These are phyloP conservation scores for Daldinia sp. DNA, from an alignment of 2,329 filamentous ascomycete genomes.

Conservation along the genomic window DNA sequence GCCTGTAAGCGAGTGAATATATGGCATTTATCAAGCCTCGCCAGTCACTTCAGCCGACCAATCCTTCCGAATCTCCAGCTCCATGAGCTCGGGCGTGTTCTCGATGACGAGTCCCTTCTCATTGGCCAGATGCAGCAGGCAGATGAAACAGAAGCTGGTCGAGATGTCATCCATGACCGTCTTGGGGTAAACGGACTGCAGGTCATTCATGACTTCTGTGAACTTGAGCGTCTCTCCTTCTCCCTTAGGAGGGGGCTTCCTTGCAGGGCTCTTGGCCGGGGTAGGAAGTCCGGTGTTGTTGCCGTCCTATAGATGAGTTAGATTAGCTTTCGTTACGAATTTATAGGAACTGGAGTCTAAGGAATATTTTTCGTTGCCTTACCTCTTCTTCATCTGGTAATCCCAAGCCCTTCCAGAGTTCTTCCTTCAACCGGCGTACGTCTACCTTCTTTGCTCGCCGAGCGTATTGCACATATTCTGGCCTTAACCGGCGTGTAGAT, in stretches of 20 bases:
- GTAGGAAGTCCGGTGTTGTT: constrained; percentile 50
- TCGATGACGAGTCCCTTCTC: constrained; percentile 88
- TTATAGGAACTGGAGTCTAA: background rate
- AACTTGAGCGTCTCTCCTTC: constrained; percentile 78
- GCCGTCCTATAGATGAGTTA: constrained; percentile 43
- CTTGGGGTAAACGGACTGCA: constrained; percentile 88
- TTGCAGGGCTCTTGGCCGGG: constrained; percentile 47
- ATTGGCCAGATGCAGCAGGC: constrained; percentile 88
- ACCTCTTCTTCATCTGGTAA: constrained; percentile 64
- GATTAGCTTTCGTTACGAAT: constrained; percentile 9
- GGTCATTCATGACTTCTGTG: constrained; percentile 88
- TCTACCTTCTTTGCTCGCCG: constrained; percentile 79
- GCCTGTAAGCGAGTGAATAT: no score
- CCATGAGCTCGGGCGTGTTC: constrained; percentile 68
- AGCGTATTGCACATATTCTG: constrained; percentile 78
- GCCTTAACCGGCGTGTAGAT: constrained; percentile 70
- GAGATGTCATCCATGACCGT: constrained; percentile 93
- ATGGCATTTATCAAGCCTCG: constrained; percentile 26
- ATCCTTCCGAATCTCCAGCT: constrained; percentile 72
- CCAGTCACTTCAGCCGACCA: constrained; percentile 68
- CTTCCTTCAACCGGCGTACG: constrained; percentile 75
- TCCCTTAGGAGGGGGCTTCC: constrained; percentile 32
- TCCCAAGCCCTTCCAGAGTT: constrained; percentile 76
- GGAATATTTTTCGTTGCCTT: constrained; percentile 48
- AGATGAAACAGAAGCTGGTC: constrained; percentile 94